A percentile compares a stretch with the other conserved stretches of the same genome.
phyloP scores from a whole-genome alignment of 129 eudicot genomes.

The Pulicaria dysenterica region DNA sequence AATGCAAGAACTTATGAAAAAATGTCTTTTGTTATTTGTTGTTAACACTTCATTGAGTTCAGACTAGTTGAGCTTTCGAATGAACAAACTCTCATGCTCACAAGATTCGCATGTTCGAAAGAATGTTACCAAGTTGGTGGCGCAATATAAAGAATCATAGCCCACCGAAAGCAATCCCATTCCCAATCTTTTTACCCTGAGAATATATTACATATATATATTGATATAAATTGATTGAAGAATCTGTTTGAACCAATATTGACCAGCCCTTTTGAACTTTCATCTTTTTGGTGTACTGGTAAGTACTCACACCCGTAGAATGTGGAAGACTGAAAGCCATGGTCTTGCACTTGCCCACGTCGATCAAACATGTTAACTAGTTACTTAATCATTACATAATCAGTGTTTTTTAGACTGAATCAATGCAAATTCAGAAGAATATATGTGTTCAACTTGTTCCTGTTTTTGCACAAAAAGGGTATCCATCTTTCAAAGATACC shows the following conservation, averaged over 20 bases:
- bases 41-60: background rate
- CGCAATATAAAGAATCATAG: conserved; percentile 43
- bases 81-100: conserved; percentile 18
- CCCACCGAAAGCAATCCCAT: conserved; percentile 51
- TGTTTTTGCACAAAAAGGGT: conserved; percentile 41
- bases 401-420: conserved; percentile 12
- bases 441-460: conserved; percentile 49
- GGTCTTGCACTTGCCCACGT: conserved; percentile 42
- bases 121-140: conserved; percentile 42
- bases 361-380: conserved; percentile 28
- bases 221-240: conserved; percentile 22
- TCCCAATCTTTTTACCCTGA: conserved; percentile 46
- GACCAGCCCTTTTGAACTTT: conserved; percentile 43
- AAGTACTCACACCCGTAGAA: conserved; percentile 37
- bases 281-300: conserved; percentile 36
- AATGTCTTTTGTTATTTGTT: background rate
- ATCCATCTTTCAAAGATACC: conserved; percentile 47
- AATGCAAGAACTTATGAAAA: background rate
- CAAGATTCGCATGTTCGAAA: conserved; percentile 31
- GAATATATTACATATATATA: conserved; percentile 43
- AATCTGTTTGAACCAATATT: conserved; percentile 43
- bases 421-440: conserved; percentile 31
- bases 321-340: conserved; percentile 34
- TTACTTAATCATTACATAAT: conserved; percentile 25
- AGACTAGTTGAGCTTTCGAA: conserved; percentile 23